Percentiles rank a stretch among this genome's conserved stretches.
Evolutionary conservation across 2,329 filamentous ascomycete species (phyloP).

Genomic region (Setomelanomma holmii): DNA sequence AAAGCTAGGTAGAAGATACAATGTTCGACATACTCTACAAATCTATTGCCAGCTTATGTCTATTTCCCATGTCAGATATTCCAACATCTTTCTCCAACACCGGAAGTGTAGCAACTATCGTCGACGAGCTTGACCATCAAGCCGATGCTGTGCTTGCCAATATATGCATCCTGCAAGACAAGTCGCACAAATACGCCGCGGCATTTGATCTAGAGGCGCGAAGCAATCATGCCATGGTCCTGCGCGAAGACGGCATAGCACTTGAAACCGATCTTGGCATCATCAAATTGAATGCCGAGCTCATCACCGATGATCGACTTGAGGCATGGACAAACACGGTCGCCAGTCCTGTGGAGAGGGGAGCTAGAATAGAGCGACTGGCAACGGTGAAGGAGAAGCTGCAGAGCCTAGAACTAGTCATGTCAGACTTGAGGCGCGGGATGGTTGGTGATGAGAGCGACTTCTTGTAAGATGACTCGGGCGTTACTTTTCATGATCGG

Average conservation of each 20-base stretch:
- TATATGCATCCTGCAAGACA: conserved; percentile 7
- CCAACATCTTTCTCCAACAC: not conserved
- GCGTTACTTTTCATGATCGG: no score
- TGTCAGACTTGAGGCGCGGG: not conserved
- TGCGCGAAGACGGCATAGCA: not conserved
- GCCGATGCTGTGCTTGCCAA: conserved; percentile 5
- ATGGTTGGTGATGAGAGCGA: not conserved
- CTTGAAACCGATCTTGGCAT: conserved; percentile 8
- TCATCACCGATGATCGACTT: conserved; percentile 5
- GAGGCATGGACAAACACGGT: conserved; percentile 4
- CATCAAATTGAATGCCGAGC: not conserved
- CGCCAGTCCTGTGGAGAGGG: not conserved
- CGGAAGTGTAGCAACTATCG: conserved; percentile 1
- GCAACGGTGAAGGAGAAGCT: conserved; percentile 4
- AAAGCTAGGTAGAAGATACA: no score
- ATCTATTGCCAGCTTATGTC: no score
- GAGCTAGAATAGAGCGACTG: conserved; percentile 6
- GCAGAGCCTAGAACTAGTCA: not conserved
- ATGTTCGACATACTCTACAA: no score
- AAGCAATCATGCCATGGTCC: conserved; percentile 5
- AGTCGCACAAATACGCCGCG: not conserved
- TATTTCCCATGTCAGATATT: not conserved
- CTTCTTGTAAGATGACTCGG: not conserved
- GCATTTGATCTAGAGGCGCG: not conserved
- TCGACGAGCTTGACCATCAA: conserved; percentile 6